Base-by-base conservation (phyloP, 75 land plant species). In the Selaginella tamariscina region DNA sequence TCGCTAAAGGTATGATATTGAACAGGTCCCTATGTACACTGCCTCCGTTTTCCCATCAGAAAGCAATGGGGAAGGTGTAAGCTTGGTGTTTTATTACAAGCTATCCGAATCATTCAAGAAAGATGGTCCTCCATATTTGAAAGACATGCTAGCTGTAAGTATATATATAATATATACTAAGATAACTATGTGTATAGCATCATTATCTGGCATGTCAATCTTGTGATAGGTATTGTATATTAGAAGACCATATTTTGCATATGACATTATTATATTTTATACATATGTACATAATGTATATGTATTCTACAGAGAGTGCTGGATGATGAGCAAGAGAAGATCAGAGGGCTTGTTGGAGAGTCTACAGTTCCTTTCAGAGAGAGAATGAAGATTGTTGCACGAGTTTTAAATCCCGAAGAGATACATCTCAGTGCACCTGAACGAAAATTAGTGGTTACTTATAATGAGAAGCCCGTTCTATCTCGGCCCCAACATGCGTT, bases 401-500 rank as follows among this genome's bases (percentile, higher is more conserved):
- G 85, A 1, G 69, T 87, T 39, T 77, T 79, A 21, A 90, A 90
- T 78, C 91, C 84, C 1, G 91, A 87, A 56, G 91, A 90, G 31
- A 79, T 90, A 54, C 79, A 74, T 32, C 57, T 87, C 54, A 83
- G 84, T 72, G 77, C 77, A 60, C 71, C 91, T 24, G 91, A 90
- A 66, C 82, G 56, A 69, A 87, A 84, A 69, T 83, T 90, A 20
- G 28, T 90, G 2, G 62, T 73, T 49, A 79, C 83, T 49, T 90
- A 84, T 49, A 87, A 87, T 68, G 88, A 90, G 59, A 90, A 87
- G 72, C 96, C 91, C 15, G 85, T 90, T 27, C 91, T 90, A 32
- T 87, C 96, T 23, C 89, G 96, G 18, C 96, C 96, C 55, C 96
- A 90, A 49, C 96, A 90, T 71, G 56, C 31, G 1, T 90, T 90